phyloP scores from a whole-genome alignment of 176 grass and related monocot species.

The Oryza coarctata region DNA sequence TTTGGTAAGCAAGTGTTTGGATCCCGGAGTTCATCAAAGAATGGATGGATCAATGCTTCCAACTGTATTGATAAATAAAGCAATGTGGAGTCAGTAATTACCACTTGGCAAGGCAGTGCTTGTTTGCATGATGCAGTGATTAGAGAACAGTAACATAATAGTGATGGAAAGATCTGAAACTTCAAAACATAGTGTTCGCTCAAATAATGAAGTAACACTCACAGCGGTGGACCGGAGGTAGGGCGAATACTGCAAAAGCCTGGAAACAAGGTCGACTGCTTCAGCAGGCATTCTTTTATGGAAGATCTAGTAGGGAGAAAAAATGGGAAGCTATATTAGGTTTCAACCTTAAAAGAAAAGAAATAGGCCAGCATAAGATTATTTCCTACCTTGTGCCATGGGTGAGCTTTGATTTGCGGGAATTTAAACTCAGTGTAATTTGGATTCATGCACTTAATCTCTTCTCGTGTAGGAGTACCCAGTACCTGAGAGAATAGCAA shows the following conservation, averaged over 20 bases:
- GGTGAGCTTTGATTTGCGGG: slow-evolving; percentile 92
- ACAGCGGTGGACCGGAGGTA: slow-evolving; percentile 74
- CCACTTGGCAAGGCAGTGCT: neutral
- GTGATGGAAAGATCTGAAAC: neutral
- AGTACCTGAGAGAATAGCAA: slow-evolving; percentile 46
- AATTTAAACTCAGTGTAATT: slow-evolving; percentile 89
- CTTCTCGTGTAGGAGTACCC: slow-evolving; percentile 96
- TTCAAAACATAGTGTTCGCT: neutral
- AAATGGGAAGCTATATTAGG: slow-evolving; percentile 28
- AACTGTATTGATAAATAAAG: slow-evolving; percentile 48
- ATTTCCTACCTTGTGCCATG: slow-evolving; percentile 82
- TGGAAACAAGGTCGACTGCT: slow-evolving; percentile 92
- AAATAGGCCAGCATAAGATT: neutral
- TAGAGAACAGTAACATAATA: neutral
- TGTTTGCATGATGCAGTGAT: neutral
- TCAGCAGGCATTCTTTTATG: slow-evolving; percentile 92
- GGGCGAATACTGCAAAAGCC: slow-evolving; percentile 91
- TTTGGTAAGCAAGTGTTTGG: slow-evolving; percentile 76
- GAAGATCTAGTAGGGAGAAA: slow-evolving; percentile 58
- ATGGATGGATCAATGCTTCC: slow-evolving; percentile 89
- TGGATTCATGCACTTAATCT: slow-evolving; percentile 98
- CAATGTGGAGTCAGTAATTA: neutral
- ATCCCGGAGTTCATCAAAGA: slow-evolving; percentile 94
- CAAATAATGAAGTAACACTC: slow-evolving; percentile 44
- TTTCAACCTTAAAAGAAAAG: neutral